Evolutionary conservation across 169 alveolate species (phyloP), one percentile per base, ranked within the genome.

Genomic region (Cryptosporidium parvum): DNA sequence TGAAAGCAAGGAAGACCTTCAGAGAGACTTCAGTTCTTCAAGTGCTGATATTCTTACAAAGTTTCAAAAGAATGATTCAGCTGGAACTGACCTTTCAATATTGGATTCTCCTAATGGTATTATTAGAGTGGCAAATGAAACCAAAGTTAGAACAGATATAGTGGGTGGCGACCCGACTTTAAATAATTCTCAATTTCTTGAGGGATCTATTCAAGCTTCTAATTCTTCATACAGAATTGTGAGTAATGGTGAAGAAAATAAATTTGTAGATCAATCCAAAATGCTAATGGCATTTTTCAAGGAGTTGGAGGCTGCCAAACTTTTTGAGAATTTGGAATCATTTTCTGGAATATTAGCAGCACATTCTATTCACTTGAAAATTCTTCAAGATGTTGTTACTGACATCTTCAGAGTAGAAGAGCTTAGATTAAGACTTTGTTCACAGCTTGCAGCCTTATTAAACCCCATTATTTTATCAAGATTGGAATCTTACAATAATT

Each of bases 261-360:
- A 10, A 33, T 35, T 29, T 10, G 53, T 14, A 7, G 72, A 65
- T 29, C 42, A 80, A n/a, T 59, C 89, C 9, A 44, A 42, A 39
- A 33, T 61, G 39, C 21, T 80, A n/a, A 80, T 80, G 89, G 26
- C 59, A 29, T 80, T 80, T 67, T 80, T 80, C 70, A 51, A 67
- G 21, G 89, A 80, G 42, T 67, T 80, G 48, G 89, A 80, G 33
- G 89, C 89, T 61, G 89, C 89, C 16, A 61, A 80, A 23, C 51
- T 80, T 23, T 80, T 80, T 65, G 89, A 80, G 8, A 80, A 80
- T 51, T 58, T 80, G 31, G 89, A 65, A 29, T 42, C 65, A 3
- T 80, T 80, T 14, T 80, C 89, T 62, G 89, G 89, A 29, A 62
- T 80, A 26, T 65, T 80, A 29, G 33, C 89, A 21, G 89, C 69